Evolutionary conservation across 768 basidiomycete species (phyloP).

Genomic region (Pleurotus giganteus): DNA sequence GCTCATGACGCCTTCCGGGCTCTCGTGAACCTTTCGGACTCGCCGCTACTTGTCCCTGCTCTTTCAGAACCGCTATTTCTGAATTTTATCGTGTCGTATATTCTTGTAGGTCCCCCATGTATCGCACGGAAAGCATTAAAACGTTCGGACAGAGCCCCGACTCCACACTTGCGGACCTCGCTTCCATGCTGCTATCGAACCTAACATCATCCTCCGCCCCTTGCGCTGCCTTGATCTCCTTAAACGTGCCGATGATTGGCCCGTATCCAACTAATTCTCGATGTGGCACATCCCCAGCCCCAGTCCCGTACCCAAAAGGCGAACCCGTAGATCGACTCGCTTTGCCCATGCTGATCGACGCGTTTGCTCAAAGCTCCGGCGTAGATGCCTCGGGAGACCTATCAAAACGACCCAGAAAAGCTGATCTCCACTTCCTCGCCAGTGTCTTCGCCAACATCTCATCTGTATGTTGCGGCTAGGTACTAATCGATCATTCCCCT

Average conservation of each 20-base stretch:
- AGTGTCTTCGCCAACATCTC: conserved; percentile 93
- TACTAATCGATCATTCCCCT: neutral
- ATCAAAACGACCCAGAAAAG: conserved; percentile 60
- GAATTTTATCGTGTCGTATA: conserved; percentile 83
- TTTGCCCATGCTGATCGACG: conserved; percentile 83
- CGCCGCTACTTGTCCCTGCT: conserved; percentile 59
- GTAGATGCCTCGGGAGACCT: conserved; percentile 47
- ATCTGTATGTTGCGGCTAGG: conserved; percentile 47
- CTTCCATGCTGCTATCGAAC: conserved; percentile 98
- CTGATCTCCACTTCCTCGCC: conserved; percentile 85
- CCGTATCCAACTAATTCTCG: conserved; percentile 75
- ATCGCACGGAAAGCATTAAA: neutral
- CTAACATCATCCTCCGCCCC: conserved; percentile 73
- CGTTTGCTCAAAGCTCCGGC: conserved; percentile 75
- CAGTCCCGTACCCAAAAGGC: conserved; percentile 65
- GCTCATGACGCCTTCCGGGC: conserved; percentile 96
- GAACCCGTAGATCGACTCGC: conserved; percentile 56
- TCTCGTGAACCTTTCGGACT: conserved; percentile 91
- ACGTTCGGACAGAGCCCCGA: conserved; percentile 67
- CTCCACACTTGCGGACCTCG: conserved; percentile 88
- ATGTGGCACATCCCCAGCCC: conserved; percentile 74
- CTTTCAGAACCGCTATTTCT: conserved; percentile 76
- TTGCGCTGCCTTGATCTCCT: conserved; percentile 58
- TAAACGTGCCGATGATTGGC: conserved; percentile 64
- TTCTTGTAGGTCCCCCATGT: conserved; percentile 58